Base-by-base conservation (phyloP, 768 basidiomycete species). In the Russula griseocarnosa region DNA sequence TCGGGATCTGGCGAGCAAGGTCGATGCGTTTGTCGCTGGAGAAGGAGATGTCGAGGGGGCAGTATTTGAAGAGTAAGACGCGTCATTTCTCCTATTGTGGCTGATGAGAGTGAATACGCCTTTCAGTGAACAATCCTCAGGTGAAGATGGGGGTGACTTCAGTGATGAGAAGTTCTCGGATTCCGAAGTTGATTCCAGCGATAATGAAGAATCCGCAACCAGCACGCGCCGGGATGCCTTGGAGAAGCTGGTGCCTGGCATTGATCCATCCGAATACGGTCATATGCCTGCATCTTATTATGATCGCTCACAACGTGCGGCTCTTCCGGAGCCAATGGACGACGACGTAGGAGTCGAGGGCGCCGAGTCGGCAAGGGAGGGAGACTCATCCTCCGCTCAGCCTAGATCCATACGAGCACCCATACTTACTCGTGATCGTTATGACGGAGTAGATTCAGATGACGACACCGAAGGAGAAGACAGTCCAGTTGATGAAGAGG, bases 361-460 rank as follows among this genome's bases (percentile, higher is more conserved):
- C 18, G 47, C 18, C 10, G 54, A 47, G 10, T 36, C 56, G 5
- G 13, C 22, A 32, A 18, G 30, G 11, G 53, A 50, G 26, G 30
- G 24, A 3, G 42, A n/a, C 55, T 56, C 18, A 16, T 44, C 30
- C 57, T 57, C 68, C 10, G 30, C 32, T 60, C 52, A 70, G 20
- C 73, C 66, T 46, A 68, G 66, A n/a, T 79, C 80, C 3, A 80
- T 90, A 54, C 82, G 94, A n/a, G 78, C 83, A 22, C 93, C 94
- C 1, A 83, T 95, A 61, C 79, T 98, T 46, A 79, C 87, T 11
- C 85, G 92, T 28, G 87, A 98, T 70, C 80, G 81, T 69, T 98
- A 87, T 71, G 97, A 99, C 54, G 97, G 97, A 2, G 92, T 90
- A 30, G 85, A 96, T 71, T 97, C 94, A 2, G 93, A 94, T 69